Percentiles rank a stretch among this genome's conserved stretches.
Conservation (phyloP, 257 asterid species). For the Penstemon davidsonii region DNA sequence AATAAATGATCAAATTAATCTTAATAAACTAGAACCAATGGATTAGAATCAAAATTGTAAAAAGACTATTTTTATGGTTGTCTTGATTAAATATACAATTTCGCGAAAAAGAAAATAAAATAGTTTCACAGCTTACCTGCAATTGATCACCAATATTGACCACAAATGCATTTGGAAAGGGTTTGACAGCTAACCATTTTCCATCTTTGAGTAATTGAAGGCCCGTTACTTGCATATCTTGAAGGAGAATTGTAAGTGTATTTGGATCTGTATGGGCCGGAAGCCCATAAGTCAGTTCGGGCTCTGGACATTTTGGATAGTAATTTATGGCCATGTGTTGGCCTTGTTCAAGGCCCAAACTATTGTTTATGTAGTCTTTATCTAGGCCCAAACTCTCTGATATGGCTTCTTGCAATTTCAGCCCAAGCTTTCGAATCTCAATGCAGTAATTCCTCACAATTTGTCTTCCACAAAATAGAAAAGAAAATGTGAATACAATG, state of each 20-base stretch:
- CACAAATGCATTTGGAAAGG: constrained; percentile 51
- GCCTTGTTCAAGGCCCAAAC: constrained; percentile 42
- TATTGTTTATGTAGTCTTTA: constrained; percentile 45
- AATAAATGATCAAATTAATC: too few species aligned
- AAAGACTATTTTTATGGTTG: too few species aligned
- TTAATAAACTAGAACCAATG: too few species aligned
- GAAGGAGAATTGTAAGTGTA: constrained; percentile 59
- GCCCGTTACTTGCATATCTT: constrained; percentile 45
- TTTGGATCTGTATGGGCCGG: constrained; percentile 64
- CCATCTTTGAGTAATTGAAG: constrained; percentile 53
- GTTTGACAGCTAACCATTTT: constrained; percentile 49
- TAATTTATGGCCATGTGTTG: constrained; percentile 64
- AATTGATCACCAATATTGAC: constrained; percentile 58
- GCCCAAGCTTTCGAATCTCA: constrained; percentile 64
- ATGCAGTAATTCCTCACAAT: constrained; percentile 55
- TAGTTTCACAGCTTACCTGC: constrained; percentile 34
- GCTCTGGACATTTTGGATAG: constrained; percentile 60
- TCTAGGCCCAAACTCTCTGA: constrained; percentile 80
- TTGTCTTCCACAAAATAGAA: constrained; percentile 40
- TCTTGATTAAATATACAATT: too few species aligned
- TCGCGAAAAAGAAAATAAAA: not conserved
- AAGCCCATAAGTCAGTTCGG: constrained; percentile 61
- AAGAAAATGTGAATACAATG: not conserved
- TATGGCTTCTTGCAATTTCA: constrained; percentile 59
- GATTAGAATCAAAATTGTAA: too few species aligned